Evolutionary conservation across 2,329 filamentous ascomycete species (phyloP).

Genomic region (Madurella fahalii): DNA sequence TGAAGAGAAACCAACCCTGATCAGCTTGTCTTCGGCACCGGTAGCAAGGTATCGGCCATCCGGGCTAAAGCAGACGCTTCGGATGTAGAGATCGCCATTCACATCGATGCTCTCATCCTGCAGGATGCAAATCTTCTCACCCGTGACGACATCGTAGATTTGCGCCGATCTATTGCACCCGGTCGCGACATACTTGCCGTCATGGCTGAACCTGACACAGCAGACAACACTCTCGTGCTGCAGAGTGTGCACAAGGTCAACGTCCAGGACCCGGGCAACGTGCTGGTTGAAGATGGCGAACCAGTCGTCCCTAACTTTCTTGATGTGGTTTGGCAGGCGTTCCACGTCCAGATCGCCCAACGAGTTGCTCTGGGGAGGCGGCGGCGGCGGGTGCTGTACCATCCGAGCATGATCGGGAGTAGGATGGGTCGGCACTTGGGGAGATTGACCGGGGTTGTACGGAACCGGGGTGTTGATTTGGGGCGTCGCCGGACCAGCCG

Average conservation of each 20-base stretch:
- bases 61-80: slow-evolving; percentile 97
- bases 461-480: slow-evolving; percentile 86
- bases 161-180: slow-evolving; percentile 99
- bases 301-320: slow-evolving; percentile 89
- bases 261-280: slow-evolving; percentile 83
- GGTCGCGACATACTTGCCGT: slow-evolving; percentile 93
- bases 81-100: slow-evolving; percentile 89
- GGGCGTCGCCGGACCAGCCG: slow-evolving; percentile 74
- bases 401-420: slow-evolving; percentile 63
- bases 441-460: slow-evolving; percentile 77
- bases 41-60: slow-evolving; percentile 92
- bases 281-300: slow-evolving; percentile 95
- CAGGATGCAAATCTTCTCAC: slow-evolving; percentile 82
- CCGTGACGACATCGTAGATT: slow-evolving; percentile 89
- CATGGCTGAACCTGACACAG: slow-evolving; percentile 93
- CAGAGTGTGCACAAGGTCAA: slow-evolving; percentile 89
- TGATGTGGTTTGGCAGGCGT: slow-evolving; percentile 76
- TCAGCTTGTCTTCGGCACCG: slow-evolving; percentile 95
- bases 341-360: slow-evolving; percentile 86
- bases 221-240: slow-evolving; percentile 95
- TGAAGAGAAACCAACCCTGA: slow-evolving; percentile 57
- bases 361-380: slow-evolving; percentile 52
- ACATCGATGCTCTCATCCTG: slow-evolving; percentile 86
- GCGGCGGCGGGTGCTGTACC: slow-evolving; percentile 36
- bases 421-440: slow-evolving; percentile 76